These are phyloP conservation scores for Cyberlindnera euphorbiae DNA, from an alignment of 805 yeast genomes.

Conservation along the genomic window DNA sequence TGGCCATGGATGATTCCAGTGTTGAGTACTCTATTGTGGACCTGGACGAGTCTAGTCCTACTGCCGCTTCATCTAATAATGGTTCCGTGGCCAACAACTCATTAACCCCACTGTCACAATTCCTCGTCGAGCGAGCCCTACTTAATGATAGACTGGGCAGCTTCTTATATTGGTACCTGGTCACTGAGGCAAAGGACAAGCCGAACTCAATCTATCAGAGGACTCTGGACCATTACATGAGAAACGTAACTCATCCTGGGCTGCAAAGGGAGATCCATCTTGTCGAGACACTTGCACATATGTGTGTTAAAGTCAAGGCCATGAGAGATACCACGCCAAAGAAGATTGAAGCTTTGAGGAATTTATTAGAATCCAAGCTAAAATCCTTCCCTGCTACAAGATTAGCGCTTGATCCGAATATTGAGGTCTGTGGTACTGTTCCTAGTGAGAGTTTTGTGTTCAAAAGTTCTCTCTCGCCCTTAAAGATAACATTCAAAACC, in stretches of 20 bases:
- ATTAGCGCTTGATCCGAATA: constrained; percentile 80
- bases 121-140: constrained; percentile 68
- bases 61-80: constrained; percentile 18
- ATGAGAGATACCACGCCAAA: constrained; percentile 73
- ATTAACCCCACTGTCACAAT: constrained; percentile 64
- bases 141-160: constrained; percentile 67
- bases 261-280: constrained; percentile 62
- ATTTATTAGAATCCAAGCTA: constrained; percentile 32
- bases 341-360: constrained; percentile 65
- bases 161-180: constrained; percentile 86
- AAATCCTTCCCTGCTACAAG: constrained; percentile 52
- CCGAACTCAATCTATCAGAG: constrained; percentile 40
- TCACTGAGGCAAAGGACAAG: constrained; percentile 78
- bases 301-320: constrained; percentile 60
- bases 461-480: constrained; percentile 86
- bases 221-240: constrained; percentile 42
- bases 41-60: constrained; percentile 20
- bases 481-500: constrained; percentile 75
- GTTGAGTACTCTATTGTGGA: constrained; percentile 37
- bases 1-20: constrained; percentile 10
- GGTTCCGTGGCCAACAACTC: constrained; percentile 18
- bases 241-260: constrained; percentile 27
- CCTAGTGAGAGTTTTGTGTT: constrained; percentile 83
- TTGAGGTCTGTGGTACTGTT: constrained; percentile 66
- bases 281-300: constrained; percentile 55